Evolutionary conservation across 768 basidiomycete species (phyloP).

Genomic region (Lentinula sp.): DNA sequence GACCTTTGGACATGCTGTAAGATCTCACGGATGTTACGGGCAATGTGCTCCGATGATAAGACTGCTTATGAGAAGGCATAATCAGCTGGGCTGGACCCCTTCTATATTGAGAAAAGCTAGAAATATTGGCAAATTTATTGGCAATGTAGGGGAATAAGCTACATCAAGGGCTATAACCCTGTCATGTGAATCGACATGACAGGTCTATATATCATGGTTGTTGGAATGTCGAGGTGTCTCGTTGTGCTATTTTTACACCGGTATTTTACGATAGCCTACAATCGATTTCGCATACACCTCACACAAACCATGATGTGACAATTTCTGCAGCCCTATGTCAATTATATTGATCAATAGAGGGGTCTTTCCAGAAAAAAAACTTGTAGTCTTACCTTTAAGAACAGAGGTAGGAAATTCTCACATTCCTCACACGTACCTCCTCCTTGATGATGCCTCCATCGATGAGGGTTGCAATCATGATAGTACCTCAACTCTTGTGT

Average conservation of each 20-base stretch:
- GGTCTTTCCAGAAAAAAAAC: background rate
- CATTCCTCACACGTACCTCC: conserved; percentile 44
- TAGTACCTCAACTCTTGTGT: conserved; percentile 35
- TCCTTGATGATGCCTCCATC: conserved; percentile 40
- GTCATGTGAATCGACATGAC: no score
- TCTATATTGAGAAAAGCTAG: no score
- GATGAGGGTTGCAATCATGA: conserved; percentile 44
- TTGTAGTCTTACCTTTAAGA: conserved; percentile 39
- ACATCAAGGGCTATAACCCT: no score
- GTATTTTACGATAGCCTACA: background rate
- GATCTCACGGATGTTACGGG: no score
- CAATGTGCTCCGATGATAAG: no score
- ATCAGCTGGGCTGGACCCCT: no score
- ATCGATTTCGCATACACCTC: conserved; percentile 29
- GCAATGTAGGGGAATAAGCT: no score
- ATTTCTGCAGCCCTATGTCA: conserved; percentile 24
- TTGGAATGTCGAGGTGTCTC: no score
- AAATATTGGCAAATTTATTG: no score
- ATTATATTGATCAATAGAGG: background rate
- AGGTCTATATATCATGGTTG: no score
- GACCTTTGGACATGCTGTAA: no score
- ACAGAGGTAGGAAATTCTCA: conserved; percentile 29
- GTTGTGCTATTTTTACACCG: background rate
- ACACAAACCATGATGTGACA: conserved; percentile 32
- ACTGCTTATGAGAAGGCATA: no score